Conservation (phyloP, 805 yeast genomes). For the Kuraishia ogatae region DNA sequence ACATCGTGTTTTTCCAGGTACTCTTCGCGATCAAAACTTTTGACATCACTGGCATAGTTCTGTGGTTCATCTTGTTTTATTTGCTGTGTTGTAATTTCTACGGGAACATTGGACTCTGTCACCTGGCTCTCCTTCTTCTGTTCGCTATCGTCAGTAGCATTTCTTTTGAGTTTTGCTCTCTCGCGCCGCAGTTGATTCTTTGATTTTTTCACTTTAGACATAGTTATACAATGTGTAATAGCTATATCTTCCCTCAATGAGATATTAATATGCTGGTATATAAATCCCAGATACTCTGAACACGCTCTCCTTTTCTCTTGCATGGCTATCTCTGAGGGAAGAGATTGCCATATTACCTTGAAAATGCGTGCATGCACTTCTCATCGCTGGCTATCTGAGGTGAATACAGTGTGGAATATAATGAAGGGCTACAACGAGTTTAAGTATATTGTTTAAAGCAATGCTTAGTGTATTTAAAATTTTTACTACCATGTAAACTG, state of each 20-base stretch:
- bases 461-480: too few species aligned
- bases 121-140: conserved; percentile 3
- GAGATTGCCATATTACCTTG: background rate
- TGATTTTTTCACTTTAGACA: conserved; percentile 23
- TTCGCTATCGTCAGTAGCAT: background rate
- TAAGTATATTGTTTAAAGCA: too few species aligned
- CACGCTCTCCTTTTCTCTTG: background rate
- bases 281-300: too few species aligned
- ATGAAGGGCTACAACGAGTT: too few species aligned
- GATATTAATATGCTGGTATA: too few species aligned
- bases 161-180: conserved; percentile 26
- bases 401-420: background rate
- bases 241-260: background rate
- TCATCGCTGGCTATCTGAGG: background rate
- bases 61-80: background rate
- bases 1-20: background rate
- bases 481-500: too few species aligned
- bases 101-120: background rate
- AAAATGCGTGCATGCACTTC: background rate
- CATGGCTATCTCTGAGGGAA: background rate
- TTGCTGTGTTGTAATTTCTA: background rate
- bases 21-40: background rate
- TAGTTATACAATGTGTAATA: background rate
- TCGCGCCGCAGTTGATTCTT: conserved; percentile 50
- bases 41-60: background rate